Base-by-base conservation (phyloP, 2,329 filamentous ascomycete species). In the Trichophyton simii region DNA sequence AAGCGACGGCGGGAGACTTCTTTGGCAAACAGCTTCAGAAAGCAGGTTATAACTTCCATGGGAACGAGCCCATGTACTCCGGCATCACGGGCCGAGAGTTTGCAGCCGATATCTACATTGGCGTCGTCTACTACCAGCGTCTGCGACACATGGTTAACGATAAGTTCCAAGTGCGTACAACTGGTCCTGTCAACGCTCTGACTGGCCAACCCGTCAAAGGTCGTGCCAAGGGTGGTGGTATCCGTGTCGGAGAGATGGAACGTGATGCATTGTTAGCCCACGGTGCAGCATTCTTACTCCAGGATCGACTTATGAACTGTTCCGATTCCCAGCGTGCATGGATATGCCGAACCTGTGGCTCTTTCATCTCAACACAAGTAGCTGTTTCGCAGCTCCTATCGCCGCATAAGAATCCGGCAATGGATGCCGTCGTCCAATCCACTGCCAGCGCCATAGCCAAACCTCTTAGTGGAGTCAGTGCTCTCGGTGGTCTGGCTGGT, bases 101-200 rank as follows among this genome's bases (percentile, higher is more conserved):
- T 46, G 86, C 86, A 20, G 92, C 91, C 5, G 94, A 99, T 72
- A 97, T 99, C 70, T 99, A 95, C 77, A 84, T 97, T 63, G 94
- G 94, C 55, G 86, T 96, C 9, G 94, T 99, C 64, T 97, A 97
- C 81, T 99, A 99, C 80, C 94, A 99, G 77, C 87, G 94, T 74
- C 82, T 99, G 64, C 83, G 94, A 73, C 94, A 99, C 86, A 99
- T 99, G 94, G 94, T 99, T 61, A 97, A 96, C 82, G 94, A 99
- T 77, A 99, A 99, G 77, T 99, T 89, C 81, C 94, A 99, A 75
- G 94, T 97, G 61, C 86, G 94, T 75, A 97, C 94, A 2, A 97
- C 94, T 0, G 94, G 94, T 61, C 91, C 91, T 0, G 87, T 96
- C 50, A 94, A 94, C 61, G 84, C 87, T 25, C 84, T 94, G 15